Conservation (phyloP, 345 rosid species). For the Schrenkiella parvula region DNA sequence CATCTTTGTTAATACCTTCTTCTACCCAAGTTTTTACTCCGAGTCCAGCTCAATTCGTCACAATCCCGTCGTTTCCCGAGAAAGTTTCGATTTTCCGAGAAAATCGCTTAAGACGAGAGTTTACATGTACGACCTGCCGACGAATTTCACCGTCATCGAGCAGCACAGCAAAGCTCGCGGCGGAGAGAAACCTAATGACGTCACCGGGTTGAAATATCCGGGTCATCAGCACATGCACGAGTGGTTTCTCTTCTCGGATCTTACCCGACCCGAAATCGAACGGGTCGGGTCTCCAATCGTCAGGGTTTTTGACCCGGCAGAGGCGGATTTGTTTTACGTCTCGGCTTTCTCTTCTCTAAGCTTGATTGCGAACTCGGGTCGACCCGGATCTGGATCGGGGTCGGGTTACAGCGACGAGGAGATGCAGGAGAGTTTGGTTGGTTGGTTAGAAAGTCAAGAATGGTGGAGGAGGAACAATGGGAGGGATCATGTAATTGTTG, state of each 20-base stretch:
- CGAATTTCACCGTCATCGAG: conserved; percentile 63
- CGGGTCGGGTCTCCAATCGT: conserved; percentile 59
- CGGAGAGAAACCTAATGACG: conserved; percentile 30
- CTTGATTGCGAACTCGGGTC: conserved; percentile 52
- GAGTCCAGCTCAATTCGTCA: neutral
- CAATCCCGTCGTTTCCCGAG: neutral
- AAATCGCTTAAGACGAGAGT: conserved; percentile 35
- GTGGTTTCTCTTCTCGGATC: conserved; percentile 72
- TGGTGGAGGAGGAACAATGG: conserved; percentile 78
- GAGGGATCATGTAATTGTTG: conserved; percentile 69
- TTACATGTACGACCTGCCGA: conserved; percentile 75
- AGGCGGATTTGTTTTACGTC: conserved; percentile 78
- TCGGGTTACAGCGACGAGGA: conserved; percentile 59
- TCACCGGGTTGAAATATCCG: conserved; percentile 54
- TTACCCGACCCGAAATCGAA: conserved; percentile 46
- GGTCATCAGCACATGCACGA: conserved; percentile 97
- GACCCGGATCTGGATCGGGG: conserved; percentile 29
- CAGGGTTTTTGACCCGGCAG: conserved; percentile 55
- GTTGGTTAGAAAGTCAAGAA: conserved; percentile 71
- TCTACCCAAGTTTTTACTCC: conserved; percentile 37
- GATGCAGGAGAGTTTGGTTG: conserved; percentile 68
- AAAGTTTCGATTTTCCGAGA: neutral
- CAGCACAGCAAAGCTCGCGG: conserved; percentile 72
- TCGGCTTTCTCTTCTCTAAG: conserved; percentile 77
- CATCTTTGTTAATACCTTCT: conserved; percentile 50